Evolutionary conservation across 306 rosid species (phyloP).

Genomic region (Corylus heterophylla): DNA sequence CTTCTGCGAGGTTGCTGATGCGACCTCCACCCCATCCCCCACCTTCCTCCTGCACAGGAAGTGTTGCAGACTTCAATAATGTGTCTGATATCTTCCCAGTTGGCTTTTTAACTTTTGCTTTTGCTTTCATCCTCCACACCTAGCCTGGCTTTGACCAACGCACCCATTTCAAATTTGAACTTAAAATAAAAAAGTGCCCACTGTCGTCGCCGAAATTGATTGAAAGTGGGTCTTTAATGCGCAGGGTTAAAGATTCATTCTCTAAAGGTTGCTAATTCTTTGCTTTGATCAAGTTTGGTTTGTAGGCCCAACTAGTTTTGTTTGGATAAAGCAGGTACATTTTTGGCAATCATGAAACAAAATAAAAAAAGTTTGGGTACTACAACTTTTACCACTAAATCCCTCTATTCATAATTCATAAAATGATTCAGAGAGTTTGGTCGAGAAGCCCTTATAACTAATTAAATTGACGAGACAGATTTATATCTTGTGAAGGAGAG

Average conservation of each 20-base stretch:
- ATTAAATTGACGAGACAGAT: no score
- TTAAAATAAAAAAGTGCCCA: slow-evolving; percentile 19
- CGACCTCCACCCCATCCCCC: slow-evolving; percentile 27
- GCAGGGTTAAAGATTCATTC: slow-evolving; percentile 32
- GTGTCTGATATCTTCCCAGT: slow-evolving; percentile 28
- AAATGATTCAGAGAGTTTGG: no score
- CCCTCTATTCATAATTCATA: no score
- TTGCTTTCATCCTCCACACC: slow-evolving; percentile 56
- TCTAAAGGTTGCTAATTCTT: neutral
- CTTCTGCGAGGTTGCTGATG: slow-evolving; percentile 25
- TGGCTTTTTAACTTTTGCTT: slow-evolving; percentile 69
- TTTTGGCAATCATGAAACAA: no score
- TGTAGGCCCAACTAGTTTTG: no score
- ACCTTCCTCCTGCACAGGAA: slow-evolving; percentile 2
- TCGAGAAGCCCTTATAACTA: no score
- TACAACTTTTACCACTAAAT: no score
- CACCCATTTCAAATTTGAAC: slow-evolving; percentile 28
- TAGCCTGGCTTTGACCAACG: slow-evolving; percentile 72
- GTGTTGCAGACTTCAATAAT: slow-evolving; percentile 32
- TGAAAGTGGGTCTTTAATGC: slow-evolving; percentile 33
- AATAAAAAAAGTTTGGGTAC: no score
- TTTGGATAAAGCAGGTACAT: no score
- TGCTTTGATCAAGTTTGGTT: no score
- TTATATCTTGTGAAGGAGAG: neutral
- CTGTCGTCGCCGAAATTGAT: slow-evolving; percentile 38